Evolutionary conservation across 331 rosid genomes (phyloP).

Genomic region (Ulmus americana): DNA sequence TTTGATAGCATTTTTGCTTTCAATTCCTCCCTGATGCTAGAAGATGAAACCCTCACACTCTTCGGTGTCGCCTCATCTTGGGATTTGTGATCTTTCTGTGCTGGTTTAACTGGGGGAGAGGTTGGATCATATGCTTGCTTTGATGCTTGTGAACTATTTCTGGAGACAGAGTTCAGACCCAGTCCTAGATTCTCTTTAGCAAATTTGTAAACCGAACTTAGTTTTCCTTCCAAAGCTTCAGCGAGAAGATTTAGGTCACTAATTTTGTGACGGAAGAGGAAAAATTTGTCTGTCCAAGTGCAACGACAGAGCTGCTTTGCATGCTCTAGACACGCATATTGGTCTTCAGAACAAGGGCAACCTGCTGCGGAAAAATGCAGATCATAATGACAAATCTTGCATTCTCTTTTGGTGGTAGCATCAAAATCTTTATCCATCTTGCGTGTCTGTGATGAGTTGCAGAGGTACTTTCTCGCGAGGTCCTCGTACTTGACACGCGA

Average conservation of each 20-base stretch:
- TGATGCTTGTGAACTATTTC: conserved; percentile 27
- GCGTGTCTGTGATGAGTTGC: conserved; percentile 33
- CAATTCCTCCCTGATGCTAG: conserved; percentile 28
- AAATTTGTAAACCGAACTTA: conserved; percentile 17
- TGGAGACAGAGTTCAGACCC: conserved; percentile 19
- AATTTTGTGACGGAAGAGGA: conserved; percentile 52
- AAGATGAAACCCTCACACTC: conserved; percentile 1
- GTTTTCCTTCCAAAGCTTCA: conserved; percentile 73
- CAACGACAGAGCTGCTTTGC: conserved; percentile 75
- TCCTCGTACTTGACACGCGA: conserved; percentile 53
- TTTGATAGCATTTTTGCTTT: conserved; percentile 28
- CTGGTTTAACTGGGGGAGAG: background rate
- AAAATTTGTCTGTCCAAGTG: conserved; percentile 48
- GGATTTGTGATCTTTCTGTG: conserved; percentile 19
- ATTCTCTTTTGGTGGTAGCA: conserved; percentile 54
- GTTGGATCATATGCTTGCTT: conserved; percentile 9
- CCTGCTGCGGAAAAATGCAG: conserved; percentile 66
- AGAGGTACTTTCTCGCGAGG: conserved; percentile 51
- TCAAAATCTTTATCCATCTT: conserved; percentile 47
- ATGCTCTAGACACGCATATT: conserved; percentile 68
- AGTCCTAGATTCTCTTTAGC: conserved; percentile 18
- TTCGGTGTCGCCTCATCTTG: conserved; percentile 5
- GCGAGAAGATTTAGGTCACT: conserved; percentile 52
- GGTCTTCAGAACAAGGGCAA: conserved; percentile 60
- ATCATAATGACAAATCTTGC: conserved; percentile 62